These are phyloP conservation scores for Eleusine indica DNA, from an alignment of 176 grass and related monocot species.

Conservation along the genomic window DNA sequence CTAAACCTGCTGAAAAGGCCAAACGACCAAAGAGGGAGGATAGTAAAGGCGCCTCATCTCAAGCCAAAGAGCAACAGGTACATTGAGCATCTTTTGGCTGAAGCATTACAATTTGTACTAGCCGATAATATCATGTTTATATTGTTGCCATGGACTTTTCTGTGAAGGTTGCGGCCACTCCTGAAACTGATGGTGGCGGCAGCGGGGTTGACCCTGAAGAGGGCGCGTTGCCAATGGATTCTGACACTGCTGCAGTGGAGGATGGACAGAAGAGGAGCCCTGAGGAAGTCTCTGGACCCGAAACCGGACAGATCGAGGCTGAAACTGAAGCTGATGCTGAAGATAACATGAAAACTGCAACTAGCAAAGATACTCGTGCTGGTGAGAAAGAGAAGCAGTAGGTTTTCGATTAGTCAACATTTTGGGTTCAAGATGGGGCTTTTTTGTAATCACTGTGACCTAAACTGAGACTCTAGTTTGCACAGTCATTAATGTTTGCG, in stretches of 20 bases:
- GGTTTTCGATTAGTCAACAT: not conserved
- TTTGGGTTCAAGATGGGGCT: not conserved
- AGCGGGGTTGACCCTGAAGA: slow-evolving; percentile 80
- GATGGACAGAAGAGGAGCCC: slow-evolving; percentile 79
- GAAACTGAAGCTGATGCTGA: slow-evolving; percentile 57
- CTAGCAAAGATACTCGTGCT: slow-evolving; percentile 31
- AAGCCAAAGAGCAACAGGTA: slow-evolving; percentile 78
- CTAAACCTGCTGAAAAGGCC: slow-evolving; percentile 66
- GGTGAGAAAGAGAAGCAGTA: not conserved
- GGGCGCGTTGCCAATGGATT: slow-evolving; percentile 84
- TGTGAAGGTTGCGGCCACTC: slow-evolving; percentile 57
- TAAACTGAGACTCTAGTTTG: not conserved
- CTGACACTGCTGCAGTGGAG: slow-evolving; percentile 47
- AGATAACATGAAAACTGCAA: slow-evolving; percentile 33
- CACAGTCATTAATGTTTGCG: not conserved
- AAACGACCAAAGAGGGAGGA: slow-evolving; percentile 86
- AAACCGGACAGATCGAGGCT: slow-evolving; percentile 65
- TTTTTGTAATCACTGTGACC: not conserved
- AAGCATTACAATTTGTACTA: not conserved
- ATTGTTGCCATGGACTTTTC: slow-evolving; percentile 6
- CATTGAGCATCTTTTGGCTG: not conserved
- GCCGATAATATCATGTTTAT: not conserved
- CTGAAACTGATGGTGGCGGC: slow-evolving; percentile 74
- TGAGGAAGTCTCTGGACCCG: slow-evolving; percentile 65
- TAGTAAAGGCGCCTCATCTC: slow-evolving; percentile 53